These are phyloP conservation scores for Secale cereale DNA, from an alignment of 176 grass and related monocot species.

Conservation along the genomic window DNA sequence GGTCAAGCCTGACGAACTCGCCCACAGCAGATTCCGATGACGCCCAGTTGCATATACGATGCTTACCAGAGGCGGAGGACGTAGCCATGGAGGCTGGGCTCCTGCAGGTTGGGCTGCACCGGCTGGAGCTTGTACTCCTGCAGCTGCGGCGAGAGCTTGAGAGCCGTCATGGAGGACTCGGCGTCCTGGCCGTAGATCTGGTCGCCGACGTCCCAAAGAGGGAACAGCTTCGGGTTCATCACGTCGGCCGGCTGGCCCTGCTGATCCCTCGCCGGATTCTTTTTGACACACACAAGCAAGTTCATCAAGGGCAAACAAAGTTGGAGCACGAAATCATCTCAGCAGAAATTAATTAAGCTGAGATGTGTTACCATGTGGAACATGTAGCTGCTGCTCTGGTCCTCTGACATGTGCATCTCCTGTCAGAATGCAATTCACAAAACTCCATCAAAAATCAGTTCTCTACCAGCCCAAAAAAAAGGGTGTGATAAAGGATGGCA, in stretches of 20 bases:
- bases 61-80: slow-evolving; percentile 51
- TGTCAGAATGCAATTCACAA: background rate
- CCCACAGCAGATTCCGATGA: too few relatives aligned
- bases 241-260: slow-evolving; percentile 4
- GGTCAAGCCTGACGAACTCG: background rate
- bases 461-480: background rate
- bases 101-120: slow-evolving; percentile 61
- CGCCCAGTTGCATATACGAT: too few relatives aligned
- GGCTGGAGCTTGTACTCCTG: slow-evolving; percentile 55
- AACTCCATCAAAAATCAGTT: background rate
- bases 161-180: slow-evolving; percentile 33
- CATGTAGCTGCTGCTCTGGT: slow-evolving; percentile 40
- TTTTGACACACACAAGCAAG: slow-evolving; percentile 11
- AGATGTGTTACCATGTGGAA: slow-evolving; percentile 39
- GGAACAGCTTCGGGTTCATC: slow-evolving; percentile 31
- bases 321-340: background rate
- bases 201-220: slow-evolving; percentile 27
- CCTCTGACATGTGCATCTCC: slow-evolving; percentile 39
- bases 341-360: background rate
- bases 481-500: background rate
- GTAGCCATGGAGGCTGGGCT: slow-evolving; percentile 35
- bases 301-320: background rate
- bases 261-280: slow-evolving; percentile 3
- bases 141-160: slow-evolving; percentile 43
- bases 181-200: slow-evolving; percentile 22